phyloP scores from a whole-genome alignment of 2,329 filamentous ascomycete species.

The Ilyonectria robusta region DNA sequence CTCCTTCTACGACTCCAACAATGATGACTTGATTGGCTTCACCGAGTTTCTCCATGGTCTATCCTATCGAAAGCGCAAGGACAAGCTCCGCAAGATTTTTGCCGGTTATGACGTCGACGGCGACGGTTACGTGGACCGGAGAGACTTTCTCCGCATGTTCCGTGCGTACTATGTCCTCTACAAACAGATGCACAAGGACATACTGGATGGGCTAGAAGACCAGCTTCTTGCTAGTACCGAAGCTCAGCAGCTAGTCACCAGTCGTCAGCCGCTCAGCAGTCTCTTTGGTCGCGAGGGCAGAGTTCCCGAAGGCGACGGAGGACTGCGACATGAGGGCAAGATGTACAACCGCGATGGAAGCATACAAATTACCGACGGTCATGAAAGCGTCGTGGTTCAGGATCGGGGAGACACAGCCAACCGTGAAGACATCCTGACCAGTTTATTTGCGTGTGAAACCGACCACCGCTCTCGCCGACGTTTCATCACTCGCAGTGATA shows the following conservation, averaged over 20 bases:
- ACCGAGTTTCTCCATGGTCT: slow-evolving; percentile 91
- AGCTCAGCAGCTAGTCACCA: slow-evolving; percentile 81
- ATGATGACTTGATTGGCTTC: slow-evolving; percentile 91
- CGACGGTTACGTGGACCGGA: slow-evolving; percentile 87
- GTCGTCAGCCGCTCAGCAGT: slow-evolving; percentile 82
- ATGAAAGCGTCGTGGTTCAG: slow-evolving; percentile 69
- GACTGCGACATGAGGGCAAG: slow-evolving; percentile 75
- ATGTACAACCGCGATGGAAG: slow-evolving; percentile 74
- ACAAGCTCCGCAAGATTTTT: slow-evolving; percentile 82
- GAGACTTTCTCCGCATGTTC: slow-evolving; percentile 93
- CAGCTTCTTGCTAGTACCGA: slow-evolving; percentile 83
- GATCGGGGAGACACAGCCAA: slow-evolving; percentile 73
- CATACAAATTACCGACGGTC: slow-evolving; percentile 73
- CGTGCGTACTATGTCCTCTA: slow-evolving; percentile 92
- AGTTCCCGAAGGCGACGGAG: slow-evolving; percentile 74
- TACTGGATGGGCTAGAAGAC: slow-evolving; percentile 82
- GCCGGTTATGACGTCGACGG: slow-evolving; percentile 91
- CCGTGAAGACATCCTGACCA: slow-evolving; percentile 72
- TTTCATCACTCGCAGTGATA: slow-evolving; percentile 49
- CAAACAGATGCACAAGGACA: slow-evolving; percentile 89
- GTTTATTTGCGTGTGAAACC: slow-evolving; percentile 61
- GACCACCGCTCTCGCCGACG: slow-evolving; percentile 49
- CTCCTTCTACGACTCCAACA: slow-evolving; percentile 93
- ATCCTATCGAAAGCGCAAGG: slow-evolving; percentile 76
- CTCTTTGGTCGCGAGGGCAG: slow-evolving; percentile 80